These are phyloP conservation scores for Gypsophila paniculata DNA, from an alignment of 179 eudicot species.

Conservation along the genomic window DNA sequence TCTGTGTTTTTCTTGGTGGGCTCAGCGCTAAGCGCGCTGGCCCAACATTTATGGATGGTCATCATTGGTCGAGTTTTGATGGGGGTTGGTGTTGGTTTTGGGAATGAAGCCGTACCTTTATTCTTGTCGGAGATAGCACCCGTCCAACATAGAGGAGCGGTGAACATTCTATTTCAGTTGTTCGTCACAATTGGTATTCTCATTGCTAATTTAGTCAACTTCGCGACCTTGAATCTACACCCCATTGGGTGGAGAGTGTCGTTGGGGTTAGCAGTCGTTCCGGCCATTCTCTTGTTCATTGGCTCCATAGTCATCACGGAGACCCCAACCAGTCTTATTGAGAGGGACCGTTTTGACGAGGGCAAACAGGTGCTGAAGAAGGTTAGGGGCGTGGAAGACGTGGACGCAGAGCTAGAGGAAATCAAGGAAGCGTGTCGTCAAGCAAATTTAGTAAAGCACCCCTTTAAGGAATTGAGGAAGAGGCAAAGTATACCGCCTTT, in stretches of 20 bases:
- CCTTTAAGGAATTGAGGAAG: conserved; percentile 42
- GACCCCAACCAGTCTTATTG: conserved; percentile 49
- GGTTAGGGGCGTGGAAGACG: conserved; percentile 44
- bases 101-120: conserved; percentile 64
- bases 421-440: conserved; percentile 35
- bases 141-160: conserved; percentile 52
- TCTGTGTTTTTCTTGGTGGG: conserved; percentile 49
- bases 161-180: conserved; percentile 66
- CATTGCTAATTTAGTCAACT: conserved; percentile 26
- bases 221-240: conserved; percentile 22
- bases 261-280: conserved; percentile 46
- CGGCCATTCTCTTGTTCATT: conserved; percentile 34
- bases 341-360: conserved; percentile 27
- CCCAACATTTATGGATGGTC: conserved; percentile 36
- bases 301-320: conserved; percentile 49
- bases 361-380: conserved; percentile 31
- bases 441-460: conserved; percentile 36
- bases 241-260: conserved; percentile 30
- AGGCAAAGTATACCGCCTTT: conserved; percentile 37
- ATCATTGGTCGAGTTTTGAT: conserved; percentile 55
- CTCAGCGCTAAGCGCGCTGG: conserved; percentile 37
- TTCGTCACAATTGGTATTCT: conserved; percentile 52
- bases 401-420: conserved; percentile 37
- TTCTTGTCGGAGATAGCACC: conserved; percentile 71
- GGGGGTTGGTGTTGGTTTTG: conserved; percentile 61